Evolutionary conservation across 768 basidiomycete genomes (phyloP), one percentile per base, ranked within the genome.

Genomic region (Suillus paluster): DNA sequence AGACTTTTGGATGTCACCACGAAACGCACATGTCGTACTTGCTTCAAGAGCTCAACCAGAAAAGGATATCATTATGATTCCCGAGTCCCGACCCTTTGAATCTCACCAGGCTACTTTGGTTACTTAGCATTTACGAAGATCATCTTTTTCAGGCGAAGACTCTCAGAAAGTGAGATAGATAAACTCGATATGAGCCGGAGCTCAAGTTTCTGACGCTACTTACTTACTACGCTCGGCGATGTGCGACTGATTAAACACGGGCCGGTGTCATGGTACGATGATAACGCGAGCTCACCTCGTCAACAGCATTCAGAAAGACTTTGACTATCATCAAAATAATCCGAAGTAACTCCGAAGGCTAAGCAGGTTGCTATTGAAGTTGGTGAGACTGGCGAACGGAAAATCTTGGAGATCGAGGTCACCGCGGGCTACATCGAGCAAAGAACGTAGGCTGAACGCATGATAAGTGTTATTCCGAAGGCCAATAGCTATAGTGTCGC

Each of bases 211-310:
- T 53, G 12, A n/a, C 23, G 23, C 25, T 54, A 23, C 12, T 25
- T 19, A n/a, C 30, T 21, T 21, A 44, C 42, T n/a, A 9, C 42
- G 12, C 12, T 48, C 38, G 54, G 54, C 17, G 54, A 55, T 55
- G 54, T 55, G 54, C 54, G 38, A 55, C 38, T 55, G 53, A 38
- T 23, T 25, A 38, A n/a, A 21, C 36, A 55, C 54, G 54, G 54
- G 17, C 54, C 54, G 23, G 19, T 39, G 54, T 8, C 21, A 34
- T 14, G 21, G 10, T 21, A 25, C 12, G 33, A 53, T 53, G 33
- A 53, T 53, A 36, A 54, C 42, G n/a, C 19, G 21, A n/a, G 14
- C 8, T n/a, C 23, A 38, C 38, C 38, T 2, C 38, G 12, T 38
- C 38, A 38, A 38, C 38, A 38, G 10, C 6, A n/a, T n/a, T n/a